Conservation (phyloP, 2,329 filamentous ascomycete species). For the Teratosphaeria nubilosa region DNA sequence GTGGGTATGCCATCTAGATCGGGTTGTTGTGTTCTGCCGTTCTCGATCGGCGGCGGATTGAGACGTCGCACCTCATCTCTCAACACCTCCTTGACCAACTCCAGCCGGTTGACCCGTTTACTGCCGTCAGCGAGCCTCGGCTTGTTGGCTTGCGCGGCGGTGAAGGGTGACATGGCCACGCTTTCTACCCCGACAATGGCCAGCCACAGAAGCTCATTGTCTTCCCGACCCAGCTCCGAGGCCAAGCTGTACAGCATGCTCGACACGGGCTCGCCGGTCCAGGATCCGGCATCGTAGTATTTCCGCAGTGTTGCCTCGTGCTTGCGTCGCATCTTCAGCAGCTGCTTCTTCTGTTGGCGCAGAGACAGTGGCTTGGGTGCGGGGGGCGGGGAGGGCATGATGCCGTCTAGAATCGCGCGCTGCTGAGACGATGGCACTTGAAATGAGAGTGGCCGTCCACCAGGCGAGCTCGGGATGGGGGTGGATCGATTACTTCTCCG, state of each 20-base stretch:
- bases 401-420: slow-evolving; percentile 7
- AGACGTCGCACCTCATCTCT: slow-evolving; percentile 88
- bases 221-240: slow-evolving; percentile 87
- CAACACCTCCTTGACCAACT: slow-evolving; percentile 72
- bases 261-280: slow-evolving; percentile 89
- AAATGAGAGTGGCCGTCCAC: slow-evolving; percentile 32
- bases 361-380: slow-evolving; percentile 56
- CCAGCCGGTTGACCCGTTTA: slow-evolving; percentile 53
- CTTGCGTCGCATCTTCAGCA: slow-evolving; percentile 65
- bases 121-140: slow-evolving; percentile 53
- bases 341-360: slow-evolving; percentile 58
- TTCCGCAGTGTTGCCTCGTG: slow-evolving; percentile 65
- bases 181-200: slow-evolving; percentile 92
- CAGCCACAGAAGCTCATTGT: slow-evolving; percentile 92
- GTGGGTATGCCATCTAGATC: slow-evolving; percentile 59
- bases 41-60: slow-evolving; percentile 62
- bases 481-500: slow-evolving; percentile 76
- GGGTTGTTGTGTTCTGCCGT: slow-evolving; percentile 35
- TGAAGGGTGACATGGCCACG: slow-evolving; percentile 58
- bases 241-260: slow-evolving; percentile 91
- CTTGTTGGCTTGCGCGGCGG: slow-evolving; percentile 35
- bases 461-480: slow-evolving; percentile 58
- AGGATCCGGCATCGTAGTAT: slow-evolving; percentile 81
- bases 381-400: slow-evolving; percentile 44
- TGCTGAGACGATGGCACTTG: slow-evolving; percentile 20